phyloP scores from a whole-genome alignment of 768 basidiomycete species.

The Mycena haematopus region DNA sequence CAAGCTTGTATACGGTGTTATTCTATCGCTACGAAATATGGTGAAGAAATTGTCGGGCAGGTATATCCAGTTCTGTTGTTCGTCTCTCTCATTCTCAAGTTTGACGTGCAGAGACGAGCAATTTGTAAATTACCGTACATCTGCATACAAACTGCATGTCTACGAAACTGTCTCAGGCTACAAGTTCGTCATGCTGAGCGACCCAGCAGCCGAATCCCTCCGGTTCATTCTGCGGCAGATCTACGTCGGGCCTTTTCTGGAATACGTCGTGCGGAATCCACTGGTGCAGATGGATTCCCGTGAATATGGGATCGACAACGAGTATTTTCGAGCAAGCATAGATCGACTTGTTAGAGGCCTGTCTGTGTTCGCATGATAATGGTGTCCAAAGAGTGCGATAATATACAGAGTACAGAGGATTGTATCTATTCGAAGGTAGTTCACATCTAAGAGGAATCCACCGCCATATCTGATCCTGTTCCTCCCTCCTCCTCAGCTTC shows the following conservation, averaged over 20 bases:
- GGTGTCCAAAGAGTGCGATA: constrained; percentile 9
- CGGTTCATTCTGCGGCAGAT: constrained; percentile 86
- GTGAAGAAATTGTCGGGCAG: constrained; percentile 90
- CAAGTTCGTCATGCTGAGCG: constrained; percentile 94
- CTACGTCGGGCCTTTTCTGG: constrained; percentile 92
- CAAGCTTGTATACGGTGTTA: constrained; percentile 96
- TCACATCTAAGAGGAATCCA: constrained; percentile 27
- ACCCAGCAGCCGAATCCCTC: constrained; percentile 83
- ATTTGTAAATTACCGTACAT: constrained; percentile 90
- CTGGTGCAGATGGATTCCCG: constrained; percentile 83
- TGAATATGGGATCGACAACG: constrained; percentile 89
- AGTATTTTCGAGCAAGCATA: constrained; percentile 82
- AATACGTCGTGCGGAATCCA: constrained; percentile 94
- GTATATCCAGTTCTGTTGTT: constrained; percentile 46
- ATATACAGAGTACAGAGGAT: constrained; percentile 15
- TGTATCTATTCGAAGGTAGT: constrained; percentile 20
- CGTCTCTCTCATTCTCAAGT: background rate
- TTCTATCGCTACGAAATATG: constrained; percentile 92
- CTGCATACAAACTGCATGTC: constrained; percentile 90
- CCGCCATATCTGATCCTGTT: constrained; percentile 4
- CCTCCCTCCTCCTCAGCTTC: constrained; percentile 38
- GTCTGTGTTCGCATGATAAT: constrained; percentile 47
- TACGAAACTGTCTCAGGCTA: constrained; percentile 92
- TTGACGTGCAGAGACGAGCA: constrained; percentile 76
- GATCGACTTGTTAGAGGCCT: constrained; percentile 77